Evolutionary conservation across 192 early-diverging fungal species (phyloP).

Genomic region (Podila verticillata): DNA sequence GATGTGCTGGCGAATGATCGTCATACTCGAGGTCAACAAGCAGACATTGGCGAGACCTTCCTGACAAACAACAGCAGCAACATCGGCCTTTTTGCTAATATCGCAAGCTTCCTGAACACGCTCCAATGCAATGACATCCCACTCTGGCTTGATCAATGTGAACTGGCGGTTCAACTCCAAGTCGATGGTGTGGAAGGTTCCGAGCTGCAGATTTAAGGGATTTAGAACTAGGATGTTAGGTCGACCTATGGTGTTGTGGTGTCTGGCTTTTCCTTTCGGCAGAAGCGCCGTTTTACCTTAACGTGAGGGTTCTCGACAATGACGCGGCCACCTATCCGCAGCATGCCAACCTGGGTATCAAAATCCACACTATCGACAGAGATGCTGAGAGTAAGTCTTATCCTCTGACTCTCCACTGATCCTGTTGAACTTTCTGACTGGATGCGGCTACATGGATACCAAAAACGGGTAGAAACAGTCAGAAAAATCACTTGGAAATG

Average conservation of each 20-base stretch:
- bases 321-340: constrained; percentile 91
- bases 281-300: constrained; percentile 63
- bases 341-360: constrained; percentile 84
- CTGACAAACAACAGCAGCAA: constrained; percentile 91
- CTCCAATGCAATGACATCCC: constrained; percentile 94
- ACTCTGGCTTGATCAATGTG: constrained; percentile 87
- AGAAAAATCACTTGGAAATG: background rate
- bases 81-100: constrained; percentile 87
- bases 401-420: constrained; percentile 82
- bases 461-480: background rate
- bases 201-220: constrained; percentile 63
- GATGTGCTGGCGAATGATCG: constrained; percentile 91
- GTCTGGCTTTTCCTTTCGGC: background rate
- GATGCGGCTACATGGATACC: constrained; percentile 69
- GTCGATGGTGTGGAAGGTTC: constrained; percentile 94
- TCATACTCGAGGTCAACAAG: constrained; percentile 94
- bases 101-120: constrained; percentile 91
- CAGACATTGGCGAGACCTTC: constrained; percentile 94
- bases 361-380: constrained; percentile 88
- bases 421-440: constrained; percentile 91
- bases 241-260: background rate
- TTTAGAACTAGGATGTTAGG: constrained; percentile 10
- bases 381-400: constrained; percentile 86
- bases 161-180: constrained; percentile 91
- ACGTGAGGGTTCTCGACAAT: constrained; percentile 89